These are phyloP conservation scores for Ophiostoma sp. DNA, from an alignment of 2,329 filamentous ascomycete species.

Conservation along the genomic window DNA sequence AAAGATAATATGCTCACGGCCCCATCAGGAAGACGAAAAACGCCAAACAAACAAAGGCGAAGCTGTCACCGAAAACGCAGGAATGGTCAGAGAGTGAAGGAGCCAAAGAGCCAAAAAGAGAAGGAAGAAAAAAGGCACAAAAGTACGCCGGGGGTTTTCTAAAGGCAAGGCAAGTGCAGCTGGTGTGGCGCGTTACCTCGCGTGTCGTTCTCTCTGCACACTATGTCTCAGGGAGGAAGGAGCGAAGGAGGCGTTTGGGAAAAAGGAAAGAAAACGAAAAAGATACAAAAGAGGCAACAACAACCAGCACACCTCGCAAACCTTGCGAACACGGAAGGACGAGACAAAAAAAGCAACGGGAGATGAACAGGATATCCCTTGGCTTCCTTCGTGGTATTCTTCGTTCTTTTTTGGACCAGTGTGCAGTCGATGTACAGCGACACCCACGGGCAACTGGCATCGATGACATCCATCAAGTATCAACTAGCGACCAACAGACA, in stretches of 20 bases:
- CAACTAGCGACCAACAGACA: not conserved
- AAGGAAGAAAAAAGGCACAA: not conserved
- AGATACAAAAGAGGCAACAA: not conserved
- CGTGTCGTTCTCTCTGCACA: not conserved
- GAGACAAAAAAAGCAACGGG: not conserved
- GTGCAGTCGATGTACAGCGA: not conserved
- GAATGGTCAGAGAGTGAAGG: not conserved
- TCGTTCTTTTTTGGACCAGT: not conserved
- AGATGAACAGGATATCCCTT: constrained; percentile 9
- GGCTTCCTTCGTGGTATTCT: not conserved
- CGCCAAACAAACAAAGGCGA: not conserved
- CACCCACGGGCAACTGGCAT: not conserved
- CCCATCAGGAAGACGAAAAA: not conserved
- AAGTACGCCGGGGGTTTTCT: not conserved
- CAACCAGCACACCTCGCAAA: not conserved
- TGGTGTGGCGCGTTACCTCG: not conserved
- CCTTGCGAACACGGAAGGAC: not conserved
- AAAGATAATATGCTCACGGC: not conserved
- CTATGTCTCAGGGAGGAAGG: not conserved
- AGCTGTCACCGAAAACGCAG: not conserved
- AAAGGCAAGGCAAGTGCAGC: not conserved
- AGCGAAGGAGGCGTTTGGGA: not conserved
- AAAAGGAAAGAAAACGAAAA: not conserved
- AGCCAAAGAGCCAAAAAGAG: not conserved
- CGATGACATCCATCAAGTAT: not conserved